A percentile compares a stretch with the other conserved stretches of the same genome.
Evolutionary conservation across 805 yeast genomes (phyloP).

Genomic region (Wickerhamiella nectarea): DNA sequence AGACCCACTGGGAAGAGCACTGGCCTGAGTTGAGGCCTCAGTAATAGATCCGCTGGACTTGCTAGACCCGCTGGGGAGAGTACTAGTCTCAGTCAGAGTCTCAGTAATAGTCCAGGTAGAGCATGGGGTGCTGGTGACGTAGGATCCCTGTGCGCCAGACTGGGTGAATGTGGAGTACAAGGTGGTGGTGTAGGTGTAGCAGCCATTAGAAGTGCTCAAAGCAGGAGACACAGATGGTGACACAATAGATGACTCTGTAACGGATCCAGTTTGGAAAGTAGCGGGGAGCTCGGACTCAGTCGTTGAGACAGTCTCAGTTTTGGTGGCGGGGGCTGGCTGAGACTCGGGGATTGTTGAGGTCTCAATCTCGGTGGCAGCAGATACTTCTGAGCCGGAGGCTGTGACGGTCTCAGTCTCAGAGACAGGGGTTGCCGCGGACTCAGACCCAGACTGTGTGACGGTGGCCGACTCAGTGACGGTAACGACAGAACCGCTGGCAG

Average conservation of each 20-base stretch:
- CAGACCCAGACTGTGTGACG: not conserved
- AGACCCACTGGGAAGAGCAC: too few species aligned
- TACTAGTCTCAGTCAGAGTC: not conserved
- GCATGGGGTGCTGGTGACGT: not conserved
- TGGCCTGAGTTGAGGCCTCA: not conserved
- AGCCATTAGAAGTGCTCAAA: not conserved
- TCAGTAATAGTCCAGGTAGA: not conserved
- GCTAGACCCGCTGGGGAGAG: too few species aligned
- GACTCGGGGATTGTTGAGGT: too few species aligned
- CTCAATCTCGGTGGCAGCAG: not conserved
- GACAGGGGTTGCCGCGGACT: not conserved
- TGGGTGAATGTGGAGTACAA: not conserved
- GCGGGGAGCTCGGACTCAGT: not conserved
- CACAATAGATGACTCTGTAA: not conserved
- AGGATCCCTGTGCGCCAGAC: not conserved
- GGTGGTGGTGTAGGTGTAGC: not conserved
- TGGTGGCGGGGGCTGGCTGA: not conserved
- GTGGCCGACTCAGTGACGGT: not conserved
- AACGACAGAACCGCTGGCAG: conserved; percentile 1
- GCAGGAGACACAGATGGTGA: not conserved
- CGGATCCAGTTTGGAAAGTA: not conserved
- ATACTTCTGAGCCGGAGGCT: not conserved
- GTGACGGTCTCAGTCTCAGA: not conserved
- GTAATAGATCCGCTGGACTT: too few species aligned
- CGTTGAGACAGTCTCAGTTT: not conserved